These are phyloP conservation scores for Wickerhamomyces chambardii DNA, from an alignment of 805 yeast species.

Conservation along the genomic window DNA sequence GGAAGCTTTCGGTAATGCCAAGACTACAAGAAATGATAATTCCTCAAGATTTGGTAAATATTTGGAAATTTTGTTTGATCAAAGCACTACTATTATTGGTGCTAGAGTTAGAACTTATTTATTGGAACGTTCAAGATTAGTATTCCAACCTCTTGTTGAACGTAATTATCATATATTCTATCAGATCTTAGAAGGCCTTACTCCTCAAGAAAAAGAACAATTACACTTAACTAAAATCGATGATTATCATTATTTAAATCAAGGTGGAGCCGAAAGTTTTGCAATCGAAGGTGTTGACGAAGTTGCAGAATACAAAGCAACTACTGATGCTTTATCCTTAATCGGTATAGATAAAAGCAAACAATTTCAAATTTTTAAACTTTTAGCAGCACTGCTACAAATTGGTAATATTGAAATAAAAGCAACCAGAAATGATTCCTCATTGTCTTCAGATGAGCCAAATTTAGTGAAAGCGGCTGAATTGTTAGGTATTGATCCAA, in stretches of 20 bases:
- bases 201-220: slow-evolving; percentile 37
- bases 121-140: slow-evolving; percentile 88
- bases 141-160: slow-evolving; percentile 85
- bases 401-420: slow-evolving; percentile 87
- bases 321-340: slow-evolving; percentile 66
- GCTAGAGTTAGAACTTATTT: slow-evolving; percentile 91
- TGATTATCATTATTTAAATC: slow-evolving; percentile 77
- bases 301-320: slow-evolving; percentile 62
- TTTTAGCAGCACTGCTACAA: slow-evolving; percentile 84
- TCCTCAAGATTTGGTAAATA: slow-evolving; percentile 97
- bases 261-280: slow-evolving; percentile 59
- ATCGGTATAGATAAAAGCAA: slow-evolving; percentile 60
- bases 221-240: slow-evolving; percentile 56
- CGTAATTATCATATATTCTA: slow-evolving; percentile 94
- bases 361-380: slow-evolving; percentile 63
- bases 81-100: slow-evolving; percentile 73
- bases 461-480: slow-evolving; percentile 75
- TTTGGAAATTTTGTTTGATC: slow-evolving; percentile 80
- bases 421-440: slow-evolving; percentile 79
- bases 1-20: slow-evolving; percentile 98
- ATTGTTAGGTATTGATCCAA: slow-evolving; percentile 71
- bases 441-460: slow-evolving; percentile 79
- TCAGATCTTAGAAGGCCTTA: slow-evolving; percentile 74
- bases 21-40: slow-evolving; percentile 94
- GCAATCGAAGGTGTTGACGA: slow-evolving; percentile 76